phyloP scores from a whole-genome alignment of 169 alveolate genomes.

The Theileria orientalis region DNA sequence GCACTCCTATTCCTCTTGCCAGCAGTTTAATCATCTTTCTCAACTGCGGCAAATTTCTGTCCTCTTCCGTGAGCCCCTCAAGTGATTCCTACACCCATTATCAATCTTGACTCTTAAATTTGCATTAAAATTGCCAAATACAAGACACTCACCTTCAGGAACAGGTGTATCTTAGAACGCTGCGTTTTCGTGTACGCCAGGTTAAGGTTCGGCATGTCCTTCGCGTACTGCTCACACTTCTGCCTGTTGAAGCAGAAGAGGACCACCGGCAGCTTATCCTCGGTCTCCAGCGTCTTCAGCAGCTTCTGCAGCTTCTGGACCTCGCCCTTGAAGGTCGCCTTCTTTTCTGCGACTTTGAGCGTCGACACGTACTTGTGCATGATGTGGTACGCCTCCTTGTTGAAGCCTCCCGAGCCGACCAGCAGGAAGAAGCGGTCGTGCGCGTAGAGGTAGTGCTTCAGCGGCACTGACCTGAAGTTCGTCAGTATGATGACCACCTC shows the following conservation, averaged over 20 bases:
- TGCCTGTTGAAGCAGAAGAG: constrained; percentile 92
- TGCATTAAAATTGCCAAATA: neutral
- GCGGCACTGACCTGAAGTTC: constrained; percentile 94
- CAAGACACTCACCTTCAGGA: constrained; percentile 62
- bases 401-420: constrained; percentile 57
- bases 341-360: constrained; percentile 35
- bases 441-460: constrained; percentile 88
- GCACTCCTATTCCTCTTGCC: constrained; percentile 96
- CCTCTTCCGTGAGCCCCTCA: constrained; percentile 78
- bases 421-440: constrained; percentile 56
- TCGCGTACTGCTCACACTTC: constrained; percentile 88
- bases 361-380: constrained; percentile 55
- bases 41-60: constrained; percentile 88
- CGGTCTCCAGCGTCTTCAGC: constrained; percentile 71
- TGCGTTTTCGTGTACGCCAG: constrained; percentile 77
- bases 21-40: constrained; percentile 78
- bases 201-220: constrained; percentile 79
- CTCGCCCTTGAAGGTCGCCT: constrained; percentile 73
- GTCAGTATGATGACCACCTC: constrained; percentile 93
- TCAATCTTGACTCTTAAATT: neutral
- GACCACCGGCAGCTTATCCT: constrained; percentile 91
- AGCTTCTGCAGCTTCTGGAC: constrained; percentile 80
- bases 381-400: constrained; percentile 66
- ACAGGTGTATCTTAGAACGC: constrained; percentile 81
- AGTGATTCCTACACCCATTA: constrained; percentile 73